Evolutionary conservation across 345 rosid species (phyloP), one percentile per base, ranked within the genome.

Genomic region (Rubroshorea leprosula): DNA sequence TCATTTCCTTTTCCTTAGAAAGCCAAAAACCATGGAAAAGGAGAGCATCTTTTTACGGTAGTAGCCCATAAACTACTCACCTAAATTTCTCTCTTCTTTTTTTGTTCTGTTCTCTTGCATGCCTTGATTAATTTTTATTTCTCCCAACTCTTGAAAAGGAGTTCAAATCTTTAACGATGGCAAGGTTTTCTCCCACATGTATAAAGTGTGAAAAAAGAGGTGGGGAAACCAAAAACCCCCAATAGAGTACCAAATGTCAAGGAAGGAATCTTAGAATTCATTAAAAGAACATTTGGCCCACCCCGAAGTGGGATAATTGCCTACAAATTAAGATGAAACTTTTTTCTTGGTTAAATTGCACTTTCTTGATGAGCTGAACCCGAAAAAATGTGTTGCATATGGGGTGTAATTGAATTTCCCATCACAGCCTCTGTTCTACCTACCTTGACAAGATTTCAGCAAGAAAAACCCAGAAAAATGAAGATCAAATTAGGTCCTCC

Each of bases 61-160:
- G n/a, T 38, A 61, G 35, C 25, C 41, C 47, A 50, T 38, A 23
- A 61, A 61, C 64, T 50, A 49, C 39, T 61, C 56, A 61, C 54
- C 64, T 61, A 23, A 61, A 61, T 61, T 61, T 61, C 35, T 49
- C 64, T 39, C 56, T 61, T 61, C 64, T 22, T 50, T 56, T n/a
- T 61, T 49, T 61, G 56, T 61, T 61, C 18, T 50, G 20, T 23
- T 22, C 55, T 31, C 31, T 49, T 31, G 5, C n/a, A 1, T 44
- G 38, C 39, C 15, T 57, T 25, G 13, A 44, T 14, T 35, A 35
- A n/a, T 31, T 31, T 50, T 60, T 60, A n/a, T n/a, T n/a, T n/a
- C n/a, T 35, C 56, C 41, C 64, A 6, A 44, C 47, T 44, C 55
- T 35, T 60, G 46, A 22, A 50, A 60, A 60, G 11, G 48, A 5